These are phyloP conservation scores for Plasmodium berghei DNA, from an alignment of 169 alveolate genomes.

Conservation along the genomic window DNA sequence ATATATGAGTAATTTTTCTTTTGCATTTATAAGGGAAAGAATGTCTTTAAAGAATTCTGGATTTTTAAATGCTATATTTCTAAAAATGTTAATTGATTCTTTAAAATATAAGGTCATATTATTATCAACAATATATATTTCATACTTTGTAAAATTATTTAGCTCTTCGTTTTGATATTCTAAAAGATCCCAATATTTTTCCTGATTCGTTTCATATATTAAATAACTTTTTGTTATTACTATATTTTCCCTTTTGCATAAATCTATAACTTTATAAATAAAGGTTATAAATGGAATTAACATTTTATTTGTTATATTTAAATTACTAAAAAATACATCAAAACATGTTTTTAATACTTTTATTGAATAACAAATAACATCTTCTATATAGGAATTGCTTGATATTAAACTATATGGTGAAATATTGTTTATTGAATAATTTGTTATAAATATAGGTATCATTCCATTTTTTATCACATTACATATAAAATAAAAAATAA, in stretches of 20 bases:
- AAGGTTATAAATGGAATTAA: slow-evolving; percentile 33
- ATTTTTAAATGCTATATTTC: slow-evolving; percentile 74
- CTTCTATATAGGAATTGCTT: slow-evolving; percentile 40
- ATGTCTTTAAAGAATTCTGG: slow-evolving; percentile 41
- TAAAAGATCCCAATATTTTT: neutral
- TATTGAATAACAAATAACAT: slow-evolving; percentile 35
- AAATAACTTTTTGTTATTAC: slow-evolving; percentile 33
- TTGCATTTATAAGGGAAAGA: slow-evolving; percentile 17
- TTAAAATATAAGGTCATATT: slow-evolving; percentile 43
- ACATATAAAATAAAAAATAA: slow-evolving; percentile 42
- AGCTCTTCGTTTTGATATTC: slow-evolving; percentile 4
- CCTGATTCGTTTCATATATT: neutral
- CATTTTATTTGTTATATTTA: slow-evolving; percentile 7
- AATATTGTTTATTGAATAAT: neutral
- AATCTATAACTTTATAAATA: slow-evolving; percentile 21
- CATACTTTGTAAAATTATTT: neutral
- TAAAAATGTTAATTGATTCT: slow-evolving; percentile 52
- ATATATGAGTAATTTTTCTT: slow-evolving; percentile 57
- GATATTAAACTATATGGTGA: slow-evolving; percentile 22
- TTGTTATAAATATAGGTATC: slow-evolving; percentile 27
- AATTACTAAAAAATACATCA: slow-evolving; percentile 25
- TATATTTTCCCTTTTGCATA: slow-evolving; percentile 38
- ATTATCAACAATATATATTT: neutral
- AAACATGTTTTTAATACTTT: slow-evolving; percentile 44
- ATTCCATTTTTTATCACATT: slow-evolving; percentile 34